Percentiles rank a stretch among this genome's conserved stretches.
These are phyloP conservation scores for Amoebophrya sp. DNA, from an alignment of 169 alveolate genomes.

Conservation along the genomic window DNA sequence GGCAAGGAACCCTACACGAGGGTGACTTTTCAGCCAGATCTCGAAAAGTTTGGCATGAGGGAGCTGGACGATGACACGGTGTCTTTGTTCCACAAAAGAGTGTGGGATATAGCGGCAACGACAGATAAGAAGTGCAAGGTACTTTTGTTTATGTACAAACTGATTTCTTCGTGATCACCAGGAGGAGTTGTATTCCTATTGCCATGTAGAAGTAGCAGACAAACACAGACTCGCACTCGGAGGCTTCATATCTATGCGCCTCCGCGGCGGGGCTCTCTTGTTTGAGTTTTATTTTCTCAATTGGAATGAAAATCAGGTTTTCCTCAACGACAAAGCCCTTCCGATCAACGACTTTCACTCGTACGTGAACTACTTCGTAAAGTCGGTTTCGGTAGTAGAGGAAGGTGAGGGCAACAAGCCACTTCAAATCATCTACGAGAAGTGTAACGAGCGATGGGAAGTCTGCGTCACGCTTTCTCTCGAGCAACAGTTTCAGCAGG, in stretches of 20 bases:
- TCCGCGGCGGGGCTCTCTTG: too few relatives aligned
- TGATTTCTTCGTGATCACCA: too few relatives aligned
- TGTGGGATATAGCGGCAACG: slow-evolving; percentile 97
- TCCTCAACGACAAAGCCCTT: too few relatives aligned
- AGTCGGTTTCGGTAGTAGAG: neutral
- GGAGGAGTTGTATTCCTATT: too few relatives aligned
- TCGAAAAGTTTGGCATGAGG: slow-evolving; percentile 57
- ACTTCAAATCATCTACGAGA: slow-evolving; percentile 47
- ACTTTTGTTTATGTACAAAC: too few relatives aligned
- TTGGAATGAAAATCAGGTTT: too few relatives aligned
- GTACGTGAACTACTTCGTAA: neutral
- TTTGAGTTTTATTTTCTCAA: too few relatives aligned
- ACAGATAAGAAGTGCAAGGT: slow-evolving; percentile 56
- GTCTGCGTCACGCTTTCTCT: slow-evolving; percentile 13
- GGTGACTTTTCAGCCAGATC: slow-evolving; percentile 96
- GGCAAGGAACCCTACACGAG: slow-evolving; percentile 57
- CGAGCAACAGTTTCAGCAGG: slow-evolving; percentile 77
- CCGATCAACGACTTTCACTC: too few relatives aligned
- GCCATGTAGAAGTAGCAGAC: too few relatives aligned
- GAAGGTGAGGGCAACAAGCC: neutral
- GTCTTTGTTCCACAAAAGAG: slow-evolving; percentile 88
- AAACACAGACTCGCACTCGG: too few relatives aligned
- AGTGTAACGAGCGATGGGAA: slow-evolving; percentile 66
- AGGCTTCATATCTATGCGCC: too few relatives aligned
- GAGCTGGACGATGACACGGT: slow-evolving; percentile 54